Evolutionary conservation across 2,329 filamentous ascomycete genomes (phyloP), one percentile per base, ranked within the genome.

Genomic region (Grosmannia penicillata): DNA sequence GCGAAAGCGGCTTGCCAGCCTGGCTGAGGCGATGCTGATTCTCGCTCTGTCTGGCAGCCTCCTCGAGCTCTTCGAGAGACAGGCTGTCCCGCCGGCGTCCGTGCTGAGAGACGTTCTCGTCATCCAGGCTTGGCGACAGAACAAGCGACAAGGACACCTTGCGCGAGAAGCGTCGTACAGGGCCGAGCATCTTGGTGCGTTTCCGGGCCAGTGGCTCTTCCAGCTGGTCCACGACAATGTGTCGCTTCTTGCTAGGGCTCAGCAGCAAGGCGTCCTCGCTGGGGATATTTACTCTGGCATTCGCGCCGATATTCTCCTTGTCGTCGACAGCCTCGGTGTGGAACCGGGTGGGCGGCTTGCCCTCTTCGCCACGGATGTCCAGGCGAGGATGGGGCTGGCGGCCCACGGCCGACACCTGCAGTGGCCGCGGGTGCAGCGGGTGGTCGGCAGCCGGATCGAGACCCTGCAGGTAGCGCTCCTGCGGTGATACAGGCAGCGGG

Each of bases 341-440:
- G 28, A 10, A n/a, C 19, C n/a, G 6, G 4, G n/a, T n/a, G n/a
- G 38, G 30, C 4, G 8, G 18, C 14, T 36, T 25, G 27, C 36
- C 28, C 3, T 36, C 37, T 8, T 9, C 27, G 21, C 25, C 32
- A 6, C 19, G 28, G 23, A 21, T 40, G 18, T 17, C 36, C 3
- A 30, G 32, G 11, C 25, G 40, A n/a, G n/a, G n/a, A n/a, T n/a
- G n/a, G 15, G 22, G 18, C 17, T 37, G 39, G 26, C 36, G 38
- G 7, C 21, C n/a, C n/a, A n/a, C n/a, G 4, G 23, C 5, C 14
- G 35, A 11, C 10, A 37, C 31, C 24, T 30, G 38, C 5, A 46
- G 45, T n/a, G 46, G 45, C 15, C 30, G 45, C 4, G 46, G 46
- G 36, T 47, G 46, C 35, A 48, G 42, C 9, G 46, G 46, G 22